Percentiles rank a stretch among this genome's conserved stretches.
Evolutionary conservation across 2,329 filamentous ascomycete genomes (phyloP).

Genomic region (Penicillium brevicompactum): DNA sequence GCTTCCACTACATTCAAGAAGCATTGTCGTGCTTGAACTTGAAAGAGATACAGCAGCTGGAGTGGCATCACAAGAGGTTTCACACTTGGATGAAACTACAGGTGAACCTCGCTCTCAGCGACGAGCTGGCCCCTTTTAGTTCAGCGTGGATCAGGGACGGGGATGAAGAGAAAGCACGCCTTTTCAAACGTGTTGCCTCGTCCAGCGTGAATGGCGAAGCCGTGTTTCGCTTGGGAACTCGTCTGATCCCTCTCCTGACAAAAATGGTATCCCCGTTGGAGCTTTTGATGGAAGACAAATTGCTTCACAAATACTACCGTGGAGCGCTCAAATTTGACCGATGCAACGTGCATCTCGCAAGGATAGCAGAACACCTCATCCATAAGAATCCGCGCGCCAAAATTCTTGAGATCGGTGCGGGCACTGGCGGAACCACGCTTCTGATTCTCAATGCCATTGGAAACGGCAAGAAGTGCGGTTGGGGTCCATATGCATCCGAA

Average conservation of each 20-base stretch:
- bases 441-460: conserved; percentile 13
- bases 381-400: conserved; percentile 21
- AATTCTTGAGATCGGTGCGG: conserved; percentile 40
- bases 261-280: not conserved
- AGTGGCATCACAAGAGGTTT: not conserved
- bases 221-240: not conserved
- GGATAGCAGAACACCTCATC: not conserved
- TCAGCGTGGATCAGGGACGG: not conserved
- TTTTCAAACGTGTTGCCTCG: not conserved
- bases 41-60: not conserved
- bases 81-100: conserved; percentile 8
- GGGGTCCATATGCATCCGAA: not conserved
- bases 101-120: not conserved
- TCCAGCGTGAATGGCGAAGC: not conserved
- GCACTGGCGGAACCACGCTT: conserved; percentile 32
- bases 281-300: not conserved
- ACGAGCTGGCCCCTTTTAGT: not conserved
- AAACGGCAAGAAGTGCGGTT: not conserved
- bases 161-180: not conserved
- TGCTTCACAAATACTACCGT: not conserved
- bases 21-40: not conserved
- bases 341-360: not conserved
- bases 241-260: not conserved
- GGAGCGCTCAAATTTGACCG: not conserved
- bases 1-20: conserved; percentile 3